A percentile compares a stretch with the other conserved stretches of the same genome.
These are phyloP conservation scores for Dicorynia guianensis DNA, from an alignment of 306 rosid species.

Conservation along the genomic window DNA sequence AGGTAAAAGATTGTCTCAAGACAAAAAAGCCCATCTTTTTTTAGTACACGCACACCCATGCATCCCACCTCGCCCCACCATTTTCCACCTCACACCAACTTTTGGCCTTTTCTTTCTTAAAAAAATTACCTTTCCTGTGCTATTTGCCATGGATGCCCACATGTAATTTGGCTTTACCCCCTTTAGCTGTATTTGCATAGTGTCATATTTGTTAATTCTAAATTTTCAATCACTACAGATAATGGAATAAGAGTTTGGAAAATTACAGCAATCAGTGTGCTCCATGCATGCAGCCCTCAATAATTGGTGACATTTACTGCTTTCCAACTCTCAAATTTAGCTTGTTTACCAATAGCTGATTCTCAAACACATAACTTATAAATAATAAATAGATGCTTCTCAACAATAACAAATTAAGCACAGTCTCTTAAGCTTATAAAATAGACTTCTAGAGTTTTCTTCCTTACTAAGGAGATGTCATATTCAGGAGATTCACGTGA, in stretches of 20 bases:
- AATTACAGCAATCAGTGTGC: background rate
- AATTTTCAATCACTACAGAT: conserved; percentile 16
- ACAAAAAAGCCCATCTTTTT: conserved; percentile 53
- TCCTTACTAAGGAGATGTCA: conserved; percentile 16
- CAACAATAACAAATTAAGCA: background rate
- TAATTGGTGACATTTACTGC: background rate
- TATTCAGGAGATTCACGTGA: conserved; percentile 12
- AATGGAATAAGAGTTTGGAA: background rate
- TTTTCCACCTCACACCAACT: conserved; percentile 50
- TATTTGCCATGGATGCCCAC: conserved; percentile 67
- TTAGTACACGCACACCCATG: conserved; percentile 53
- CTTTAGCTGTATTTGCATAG: conserved; percentile 7
- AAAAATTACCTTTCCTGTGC: conserved; percentile 48
- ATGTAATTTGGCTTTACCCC: conserved; percentile 38
- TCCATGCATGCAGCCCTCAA: background rate
- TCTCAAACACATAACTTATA: too few relatives aligned
- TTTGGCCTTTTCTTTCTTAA: conserved; percentile 48
- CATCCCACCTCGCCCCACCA: conserved; percentile 45
- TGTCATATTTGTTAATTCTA: background rate
- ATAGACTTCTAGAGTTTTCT: conserved; percentile 15
- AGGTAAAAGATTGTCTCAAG: conserved; percentile 57
- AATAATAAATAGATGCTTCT: background rate
- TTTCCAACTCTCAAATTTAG: background rate
- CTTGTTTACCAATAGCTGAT: background rate
- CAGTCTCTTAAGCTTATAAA: conserved; percentile 20